Base-by-base conservation (phyloP, 371 early-diverging fungal genomes). In the Haplosporangium sp. region DNA sequence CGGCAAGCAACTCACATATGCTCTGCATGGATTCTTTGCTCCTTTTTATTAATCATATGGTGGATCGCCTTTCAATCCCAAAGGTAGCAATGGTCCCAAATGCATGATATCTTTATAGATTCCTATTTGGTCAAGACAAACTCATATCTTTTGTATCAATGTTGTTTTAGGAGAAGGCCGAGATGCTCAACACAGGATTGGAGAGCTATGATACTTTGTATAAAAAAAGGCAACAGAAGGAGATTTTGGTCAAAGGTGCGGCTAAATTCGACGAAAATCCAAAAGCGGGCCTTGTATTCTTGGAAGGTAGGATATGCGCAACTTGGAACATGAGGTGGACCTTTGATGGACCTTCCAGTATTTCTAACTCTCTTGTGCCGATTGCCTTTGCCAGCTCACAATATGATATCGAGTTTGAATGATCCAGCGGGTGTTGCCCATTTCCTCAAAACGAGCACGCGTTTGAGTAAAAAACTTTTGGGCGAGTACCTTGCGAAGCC, bases 401-500 rank as follows among this genome's bases (percentile, higher is more conserved):
- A 83, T 0, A 81, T 91, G 48, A 84, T 90, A 63, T 63, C 83
- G 1, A 82, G 87, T 43, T 67, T 83, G 46, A 86, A 90, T 59
- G 84, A 83, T 67, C 83, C 85, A 1, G 80, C 75, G 21, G 88
- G 90, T 41, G 81, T 95, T n/a, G 93, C 93, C 13, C 63, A 69
- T 11, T 95, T 95, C 69, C 73, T 96, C 46, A 85, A 89, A 58
- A 82, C 86, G 29, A 92, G 94, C 41, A 92, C 93, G 6, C 87
- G 87, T 23, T 69, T 96, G 21, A 91, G 94, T 83, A 94, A 96
- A 69, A 91, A 87, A 71, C 77, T 82, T 14, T 67, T 98, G 43
- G 99, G 99, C 13, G 97, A 96, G 72, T 97, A 88, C 81, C 79
- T 98, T 5, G 93, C 96, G 46, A 93, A 92, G 68, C 94, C 92